Percentiles rank a stretch among this genome's conserved stretches.
phyloP scores from a whole-genome alignment of 352 stramenopile genomes.

The Phytophthora idaei region DNA sequence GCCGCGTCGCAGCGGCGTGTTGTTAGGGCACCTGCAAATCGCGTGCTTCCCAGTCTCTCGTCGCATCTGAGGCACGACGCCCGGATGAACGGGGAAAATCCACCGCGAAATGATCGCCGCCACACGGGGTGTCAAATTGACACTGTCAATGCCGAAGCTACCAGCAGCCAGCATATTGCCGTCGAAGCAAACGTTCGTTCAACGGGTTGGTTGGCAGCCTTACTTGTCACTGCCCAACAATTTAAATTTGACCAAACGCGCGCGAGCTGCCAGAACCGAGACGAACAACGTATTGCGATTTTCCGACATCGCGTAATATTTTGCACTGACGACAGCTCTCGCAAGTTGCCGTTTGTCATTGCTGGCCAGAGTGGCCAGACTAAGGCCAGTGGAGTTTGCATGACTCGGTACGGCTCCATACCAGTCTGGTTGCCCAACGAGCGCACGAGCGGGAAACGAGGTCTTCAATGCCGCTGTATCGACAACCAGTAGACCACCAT shows the following conservation, averaged over 20 bases:
- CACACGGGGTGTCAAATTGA: too few species aligned
- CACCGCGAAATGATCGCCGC: conserved; percentile 1
- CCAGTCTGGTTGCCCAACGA: conserved; percentile 1
- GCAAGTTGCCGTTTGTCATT: not conserved
- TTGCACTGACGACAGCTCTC: not conserved
- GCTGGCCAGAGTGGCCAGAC: not conserved
- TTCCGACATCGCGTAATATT: conserved; percentile 11
- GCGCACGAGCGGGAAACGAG: conserved; percentile 4
- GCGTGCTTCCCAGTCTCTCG: not conserved
- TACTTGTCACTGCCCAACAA: not conserved
- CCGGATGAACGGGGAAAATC: conserved; percentile 19
- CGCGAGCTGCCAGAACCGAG: not conserved
- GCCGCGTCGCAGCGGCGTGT: conserved; percentile 1
- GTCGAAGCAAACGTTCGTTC: too few species aligned
- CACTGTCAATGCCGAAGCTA: not conserved
- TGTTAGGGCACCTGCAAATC: conserved; percentile 16
- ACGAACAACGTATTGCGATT: conserved; percentile 5
- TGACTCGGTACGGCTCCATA: conserved; percentile 12
- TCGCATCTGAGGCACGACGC: conserved; percentile 6
- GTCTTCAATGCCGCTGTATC: conserved; percentile 9
- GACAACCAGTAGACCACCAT: conserved; percentile 1
- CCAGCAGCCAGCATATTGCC: conserved; percentile 8
- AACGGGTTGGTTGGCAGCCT: not conserved
- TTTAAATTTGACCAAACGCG: conserved; percentile 1
- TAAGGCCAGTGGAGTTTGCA: not conserved